Evolutionary conservation across 371 early-diverging fungal genomes (phyloP), one percentile per base, ranked within the genome.

Genomic region (Mucor piriformis): DNA sequence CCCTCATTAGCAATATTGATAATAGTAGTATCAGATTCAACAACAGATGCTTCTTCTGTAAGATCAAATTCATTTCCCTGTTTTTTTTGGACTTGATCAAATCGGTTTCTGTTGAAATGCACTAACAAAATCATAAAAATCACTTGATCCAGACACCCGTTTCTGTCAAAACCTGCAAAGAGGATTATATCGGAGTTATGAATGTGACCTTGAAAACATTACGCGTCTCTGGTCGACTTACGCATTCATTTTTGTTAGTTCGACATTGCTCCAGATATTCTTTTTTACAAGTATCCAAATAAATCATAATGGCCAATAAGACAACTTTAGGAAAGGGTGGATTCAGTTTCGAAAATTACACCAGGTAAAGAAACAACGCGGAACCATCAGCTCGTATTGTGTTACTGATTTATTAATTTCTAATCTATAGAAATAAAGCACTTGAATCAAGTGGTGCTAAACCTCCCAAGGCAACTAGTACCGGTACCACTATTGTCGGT

Each of bases 401-500:
- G 13, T 24, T 21, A 44, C 16, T 16, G 13, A n/a, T 16, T n/a
- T 27, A n/a, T 32, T 42, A 35, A 13, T 12, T 38, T n/a, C 13
- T 34, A 18, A 48, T 23, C 21, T 34, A 20, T 52, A 86, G 93
- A 66, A 97, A 97, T 70, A 76, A 81, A 53, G 73, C 87, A 51
- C 79, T 97, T 42, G 85, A 83, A 54, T 71, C 79, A 56, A 93
- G 91, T 63, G 97, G 97, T 54, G 76, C 83, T 57, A 85, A 85
- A 65, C 72, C 87, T 47, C 95, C 97, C 42, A 93, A 88, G 61
- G 87, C 94, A 7, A 95, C 92, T 53, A 97, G 95, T 79, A 99
- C 99, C 6, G 99, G 99, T 68, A 99, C 99, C 15, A 98, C 99
- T 27, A 97, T 98, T 76, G 96, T 94, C 43, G 99, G 98, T 50